Evolutionary conservation across 768 basidiomycete species (phyloP).

Genomic region (Panaeolus cyanescens): DNA sequence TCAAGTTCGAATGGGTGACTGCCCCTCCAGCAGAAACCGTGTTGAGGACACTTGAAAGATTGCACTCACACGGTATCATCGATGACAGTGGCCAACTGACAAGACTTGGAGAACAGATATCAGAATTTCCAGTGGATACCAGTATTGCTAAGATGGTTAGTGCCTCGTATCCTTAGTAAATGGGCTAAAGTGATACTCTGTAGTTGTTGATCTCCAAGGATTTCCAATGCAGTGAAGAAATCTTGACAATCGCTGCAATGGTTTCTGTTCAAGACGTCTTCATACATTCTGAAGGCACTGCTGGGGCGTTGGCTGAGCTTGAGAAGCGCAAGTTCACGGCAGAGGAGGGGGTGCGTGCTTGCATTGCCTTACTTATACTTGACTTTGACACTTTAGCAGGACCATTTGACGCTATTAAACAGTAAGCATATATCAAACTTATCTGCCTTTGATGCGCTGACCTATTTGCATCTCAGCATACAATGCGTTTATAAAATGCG

Average conservation of each 20-base stretch:
- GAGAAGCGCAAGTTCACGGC: slow-evolving; percentile 96
- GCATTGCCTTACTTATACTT: neutral
- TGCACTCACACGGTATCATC: slow-evolving; percentile 81
- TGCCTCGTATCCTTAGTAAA: slow-evolving; percentile 4
- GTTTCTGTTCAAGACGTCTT: slow-evolving; percentile 94
- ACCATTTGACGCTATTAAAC: slow-evolving; percentile 93
- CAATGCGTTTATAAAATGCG: slow-evolving; percentile 87
- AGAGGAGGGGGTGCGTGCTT: slow-evolving; percentile 83
- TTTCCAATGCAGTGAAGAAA: slow-evolving; percentile 91
- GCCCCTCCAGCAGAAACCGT: slow-evolving; percentile 86
- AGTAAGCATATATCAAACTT: slow-evolving; percentile 43
- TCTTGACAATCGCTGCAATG: slow-evolving; percentile 96
- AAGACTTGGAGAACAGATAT: slow-evolving; percentile 78
- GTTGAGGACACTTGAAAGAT: slow-evolving; percentile 80
- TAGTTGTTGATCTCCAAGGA: slow-evolving; percentile 88
- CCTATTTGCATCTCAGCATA: slow-evolving; percentile 57
- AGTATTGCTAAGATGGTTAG: slow-evolving; percentile 92
- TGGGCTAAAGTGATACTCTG: neutral
- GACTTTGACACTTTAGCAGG: slow-evolving; percentile 44
- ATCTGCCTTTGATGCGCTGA: neutral
- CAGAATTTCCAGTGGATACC: slow-evolving; percentile 93
- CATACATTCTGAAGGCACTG: slow-evolving; percentile 81
- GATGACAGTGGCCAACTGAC: slow-evolving; percentile 81
- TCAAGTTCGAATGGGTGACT: slow-evolving; percentile 96
- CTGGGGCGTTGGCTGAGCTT: slow-evolving; percentile 85